phyloP scores from a whole-genome alignment of 352 stramenopile genomes.

The Pythium sp. region DNA sequence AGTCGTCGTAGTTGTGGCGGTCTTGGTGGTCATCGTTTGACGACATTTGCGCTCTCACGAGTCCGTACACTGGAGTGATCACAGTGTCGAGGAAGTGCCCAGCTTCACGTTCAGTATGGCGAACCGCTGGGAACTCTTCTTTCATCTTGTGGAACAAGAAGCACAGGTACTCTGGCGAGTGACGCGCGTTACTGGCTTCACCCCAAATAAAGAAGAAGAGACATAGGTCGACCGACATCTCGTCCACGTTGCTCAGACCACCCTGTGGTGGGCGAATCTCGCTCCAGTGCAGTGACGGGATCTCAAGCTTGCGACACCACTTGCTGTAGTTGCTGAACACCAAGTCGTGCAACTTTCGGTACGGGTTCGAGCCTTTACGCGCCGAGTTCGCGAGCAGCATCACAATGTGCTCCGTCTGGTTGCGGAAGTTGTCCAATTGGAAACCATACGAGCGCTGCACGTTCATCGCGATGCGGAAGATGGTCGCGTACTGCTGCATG shows the following conservation, averaged over 20 bases:
- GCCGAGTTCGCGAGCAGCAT: slow-evolving; percentile 94
- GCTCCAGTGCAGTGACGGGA: slow-evolving; percentile 67
- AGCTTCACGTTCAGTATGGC: slow-evolving; percentile 79
- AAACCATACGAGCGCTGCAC: slow-evolving; percentile 87
- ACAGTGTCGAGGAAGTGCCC: slow-evolving; percentile 98
- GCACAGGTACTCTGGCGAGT: slow-evolving; percentile 97
- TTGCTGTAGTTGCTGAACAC: slow-evolving; percentile 89
- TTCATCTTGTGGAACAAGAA: slow-evolving; percentile 98
- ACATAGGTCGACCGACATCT: slow-evolving; percentile 83
- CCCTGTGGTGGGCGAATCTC: slow-evolving; percentile 69
- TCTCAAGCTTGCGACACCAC: slow-evolving; percentile 85
- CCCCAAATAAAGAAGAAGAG: slow-evolving; percentile 99
- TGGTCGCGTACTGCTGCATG: slow-evolving; percentile 83
- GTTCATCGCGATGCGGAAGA: slow-evolving; percentile 81
- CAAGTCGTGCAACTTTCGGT: slow-evolving; percentile 75
- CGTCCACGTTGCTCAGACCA: slow-evolving; percentile 83
- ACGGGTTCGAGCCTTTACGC: slow-evolving; percentile 74
- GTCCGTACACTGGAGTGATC: slow-evolving; percentile 94
- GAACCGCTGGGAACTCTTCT: slow-evolving; percentile 74
- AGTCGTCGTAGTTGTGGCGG: slow-evolving; percentile 98
- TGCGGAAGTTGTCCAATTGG: slow-evolving; percentile 87
- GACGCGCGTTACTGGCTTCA: slow-evolving; percentile 96
- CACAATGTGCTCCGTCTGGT: slow-evolving; percentile 97
- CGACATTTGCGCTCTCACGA: slow-evolving; percentile 86
- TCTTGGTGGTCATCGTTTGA: slow-evolving; percentile 91